Conservation (phyloP, 73 alveolate species). For the Symbiodinium natans region DNA sequence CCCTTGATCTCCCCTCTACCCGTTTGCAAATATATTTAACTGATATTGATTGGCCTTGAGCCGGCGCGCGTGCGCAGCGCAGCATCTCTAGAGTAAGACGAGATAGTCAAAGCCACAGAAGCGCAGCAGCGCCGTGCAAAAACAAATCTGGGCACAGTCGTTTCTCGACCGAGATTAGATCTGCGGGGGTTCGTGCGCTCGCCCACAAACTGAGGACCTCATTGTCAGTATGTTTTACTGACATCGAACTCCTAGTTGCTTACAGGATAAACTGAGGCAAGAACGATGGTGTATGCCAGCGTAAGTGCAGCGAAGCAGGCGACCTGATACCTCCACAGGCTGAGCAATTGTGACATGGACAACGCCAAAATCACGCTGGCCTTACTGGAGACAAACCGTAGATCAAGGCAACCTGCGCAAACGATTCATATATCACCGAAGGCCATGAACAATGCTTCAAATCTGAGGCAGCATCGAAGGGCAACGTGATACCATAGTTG, state of each 20-base stretch:
- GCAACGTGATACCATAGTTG: slow-evolving; percentile 73
- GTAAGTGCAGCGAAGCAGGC: slow-evolving; percentile 66
- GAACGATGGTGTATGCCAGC: slow-evolving; percentile 54
- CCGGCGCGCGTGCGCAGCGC: too few species aligned
- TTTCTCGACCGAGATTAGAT: neutral
- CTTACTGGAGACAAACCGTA: slow-evolving; percentile 58
- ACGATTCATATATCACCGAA: neutral
- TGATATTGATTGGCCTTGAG: too few species aligned
- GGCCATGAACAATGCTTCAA: neutral
- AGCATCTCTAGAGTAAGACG: too few species aligned
- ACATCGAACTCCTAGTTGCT: too few species aligned
- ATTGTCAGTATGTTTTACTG: too few species aligned
- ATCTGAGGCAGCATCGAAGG: slow-evolving; percentile 39
- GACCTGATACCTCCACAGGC: slow-evolving; percentile 60
- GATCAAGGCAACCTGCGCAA: slow-evolving; percentile 49
- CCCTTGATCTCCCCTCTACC: too few species aligned
- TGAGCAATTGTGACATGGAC: neutral
- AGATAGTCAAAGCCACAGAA: too few species aligned
- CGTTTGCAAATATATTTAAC: too few species aligned
- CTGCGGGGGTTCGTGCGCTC: neutral
- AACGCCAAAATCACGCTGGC: neutral
- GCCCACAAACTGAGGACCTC: slow-evolving; percentile 1
- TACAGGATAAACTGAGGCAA: neutral
- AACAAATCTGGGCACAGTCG: too few species aligned
- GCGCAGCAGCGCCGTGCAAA: too few species aligned